Percentiles rank a stretch among this genome's conserved stretches.
Evolutionary conservation across 306 rosid genomes (phyloP).

Genomic region (Prunus kanzakura): DNA sequence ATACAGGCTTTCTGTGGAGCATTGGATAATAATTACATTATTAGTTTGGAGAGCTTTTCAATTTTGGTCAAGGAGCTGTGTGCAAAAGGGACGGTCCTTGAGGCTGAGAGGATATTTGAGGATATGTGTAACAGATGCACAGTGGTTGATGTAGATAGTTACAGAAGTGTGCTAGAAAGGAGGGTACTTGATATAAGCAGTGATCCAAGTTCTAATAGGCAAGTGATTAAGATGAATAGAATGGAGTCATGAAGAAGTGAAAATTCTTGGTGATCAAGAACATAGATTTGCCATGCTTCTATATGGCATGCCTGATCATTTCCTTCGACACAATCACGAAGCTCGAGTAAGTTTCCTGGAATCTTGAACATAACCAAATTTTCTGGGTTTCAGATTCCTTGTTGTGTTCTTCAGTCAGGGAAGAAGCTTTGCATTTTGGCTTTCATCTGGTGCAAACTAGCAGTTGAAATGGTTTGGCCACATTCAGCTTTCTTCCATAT

Average conservation of each 20-base stretch:
- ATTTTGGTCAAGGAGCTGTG: slow-evolving; percentile 26
- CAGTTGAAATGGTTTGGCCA: too few relatives aligned
- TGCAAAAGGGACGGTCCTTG: slow-evolving; percentile 28
- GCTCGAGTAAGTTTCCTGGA: not conserved
- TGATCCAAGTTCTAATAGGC: not conserved
- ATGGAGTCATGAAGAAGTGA: not conserved
- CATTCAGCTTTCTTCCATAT: too few relatives aligned
- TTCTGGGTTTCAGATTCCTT: too few relatives aligned
- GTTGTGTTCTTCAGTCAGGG: too few relatives aligned
- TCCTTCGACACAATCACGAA: not conserved
- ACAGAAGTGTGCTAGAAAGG: slow-evolving; percentile 20
- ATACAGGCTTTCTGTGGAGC: slow-evolving; percentile 29
- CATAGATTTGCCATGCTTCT: not conserved
- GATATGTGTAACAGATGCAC: slow-evolving; percentile 32
- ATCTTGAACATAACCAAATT: too few relatives aligned
- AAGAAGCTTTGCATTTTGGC: too few relatives aligned
- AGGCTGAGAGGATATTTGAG: slow-evolving; percentile 31
- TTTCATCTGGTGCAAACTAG: too few relatives aligned
- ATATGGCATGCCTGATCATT: not conserved
- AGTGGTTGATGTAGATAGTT: slow-evolving; percentile 17
- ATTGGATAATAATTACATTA: slow-evolving; percentile 24
- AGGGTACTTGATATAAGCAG: not conserved
- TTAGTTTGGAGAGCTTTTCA: slow-evolving; percentile 38
- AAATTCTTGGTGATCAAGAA: not conserved
- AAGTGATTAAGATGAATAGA: not conserved